These are phyloP conservation scores for Groenewaldozyma auringiensis DNA, from an alignment of 1,139 yeast species.

Conservation along the genomic window DNA sequence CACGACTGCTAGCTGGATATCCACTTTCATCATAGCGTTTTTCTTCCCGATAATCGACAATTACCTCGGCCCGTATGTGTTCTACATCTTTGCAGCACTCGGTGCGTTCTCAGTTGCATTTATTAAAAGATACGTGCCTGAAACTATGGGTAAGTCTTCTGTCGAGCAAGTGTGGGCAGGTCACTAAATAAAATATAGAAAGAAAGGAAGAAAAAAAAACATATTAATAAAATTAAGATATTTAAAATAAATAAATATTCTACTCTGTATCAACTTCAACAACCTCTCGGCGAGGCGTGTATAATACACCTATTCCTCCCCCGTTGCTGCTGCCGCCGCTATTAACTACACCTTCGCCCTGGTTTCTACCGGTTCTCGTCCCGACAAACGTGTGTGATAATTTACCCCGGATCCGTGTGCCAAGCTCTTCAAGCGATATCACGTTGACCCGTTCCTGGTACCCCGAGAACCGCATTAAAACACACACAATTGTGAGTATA, in stretches of 20 bases:
- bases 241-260: too few species aligned
- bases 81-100: slow-evolving; percentile 53
- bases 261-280: too few species aligned
- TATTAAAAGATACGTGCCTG: slow-evolving; percentile 47
- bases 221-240: too few species aligned
- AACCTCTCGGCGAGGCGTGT: too few species aligned
- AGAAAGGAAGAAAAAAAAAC: too few species aligned
- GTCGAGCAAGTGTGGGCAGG: slow-evolving; percentile 2
- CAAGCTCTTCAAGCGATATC: neutral
- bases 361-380: neutral
- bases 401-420: neutral
- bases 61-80: slow-evolving; percentile 70
- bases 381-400: neutral
- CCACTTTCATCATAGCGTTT: slow-evolving; percentile 76
- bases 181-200: too few species aligned
- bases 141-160: slow-evolving; percentile 51
- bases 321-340: too few species aligned
- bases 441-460: neutral
- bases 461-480: slow-evolving; percentile 13
- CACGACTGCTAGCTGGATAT: slow-evolving; percentile 82
- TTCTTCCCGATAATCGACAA: slow-evolving; percentile 67
- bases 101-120: slow-evolving; percentile 18
- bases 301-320: too few species aligned
- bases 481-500: slow-evolving; percentile 19
- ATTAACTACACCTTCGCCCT: too few species aligned